Percentiles rank a stretch among this genome's conserved stretches.
Evolutionary conservation across 2,329 filamentous ascomycete genomes (phyloP).

Genomic region (Chrysoporthe deuterocubensis): DNA sequence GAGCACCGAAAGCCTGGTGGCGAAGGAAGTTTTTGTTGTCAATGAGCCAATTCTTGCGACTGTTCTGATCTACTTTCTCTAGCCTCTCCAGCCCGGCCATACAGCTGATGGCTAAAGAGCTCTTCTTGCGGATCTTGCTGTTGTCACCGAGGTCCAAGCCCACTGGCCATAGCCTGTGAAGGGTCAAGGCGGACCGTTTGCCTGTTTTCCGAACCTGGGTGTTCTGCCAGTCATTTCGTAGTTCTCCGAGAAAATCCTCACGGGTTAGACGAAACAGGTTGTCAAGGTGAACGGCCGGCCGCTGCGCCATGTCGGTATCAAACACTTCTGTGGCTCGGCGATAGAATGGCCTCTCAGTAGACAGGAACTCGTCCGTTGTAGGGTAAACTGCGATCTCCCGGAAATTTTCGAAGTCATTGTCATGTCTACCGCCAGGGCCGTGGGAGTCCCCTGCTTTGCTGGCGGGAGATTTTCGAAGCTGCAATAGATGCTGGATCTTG

Average conservation of each 20-base stretch:
- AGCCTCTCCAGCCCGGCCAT: constrained; percentile 50
- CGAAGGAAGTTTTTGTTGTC: constrained; percentile 56
- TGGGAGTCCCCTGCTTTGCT: constrained; percentile 22
- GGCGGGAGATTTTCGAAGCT: constrained; percentile 34
- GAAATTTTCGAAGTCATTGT: constrained; percentile 71
- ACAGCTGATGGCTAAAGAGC: constrained; percentile 47
- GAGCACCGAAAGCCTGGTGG: constrained; percentile 64
- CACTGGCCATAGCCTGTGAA: constrained; percentile 45
- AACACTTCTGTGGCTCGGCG: constrained; percentile 55
- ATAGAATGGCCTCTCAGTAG: constrained; percentile 57
- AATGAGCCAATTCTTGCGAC: constrained; percentile 50
- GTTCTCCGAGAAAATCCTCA: constrained; percentile 71
- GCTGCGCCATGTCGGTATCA: constrained; percentile 40
- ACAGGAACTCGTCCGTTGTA: constrained; percentile 66
- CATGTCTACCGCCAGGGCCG: constrained; percentile 68
- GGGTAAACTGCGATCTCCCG: constrained; percentile 66
- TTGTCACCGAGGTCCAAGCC: constrained; percentile 43
- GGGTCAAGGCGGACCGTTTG: constrained; percentile 40
- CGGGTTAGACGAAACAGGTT: constrained; percentile 73
- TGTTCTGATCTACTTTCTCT: constrained; percentile 31
- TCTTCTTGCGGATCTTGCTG: constrained; percentile 37
- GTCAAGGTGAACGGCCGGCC: constrained; percentile 61
- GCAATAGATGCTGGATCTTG: constrained; percentile 45
- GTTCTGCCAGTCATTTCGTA: constrained; percentile 64
- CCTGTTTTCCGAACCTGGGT: constrained; percentile 54